Evolutionary conservation across 257 asterid species (phyloP), one percentile per base, ranked within the genome.

Genomic region (Rehmannia glutinosa): DNA sequence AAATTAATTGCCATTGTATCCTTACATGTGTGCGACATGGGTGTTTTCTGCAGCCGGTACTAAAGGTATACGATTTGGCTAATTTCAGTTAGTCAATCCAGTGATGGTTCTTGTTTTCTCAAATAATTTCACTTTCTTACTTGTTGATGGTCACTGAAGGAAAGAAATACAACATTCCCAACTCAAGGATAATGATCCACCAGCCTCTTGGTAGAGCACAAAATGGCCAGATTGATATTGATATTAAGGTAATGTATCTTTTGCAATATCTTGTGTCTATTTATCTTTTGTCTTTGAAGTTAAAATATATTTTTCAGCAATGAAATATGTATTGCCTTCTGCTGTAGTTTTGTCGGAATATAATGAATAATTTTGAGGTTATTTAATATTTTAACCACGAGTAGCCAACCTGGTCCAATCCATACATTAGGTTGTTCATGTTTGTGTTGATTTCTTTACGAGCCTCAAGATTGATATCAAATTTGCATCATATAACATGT

Each of bases 191-290:
- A 78, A 89, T n/a, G n/a, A n/a, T n/a, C n/a, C n/a, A n/a, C n/a
- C n/a, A n/a, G n/a, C n/a, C n/a, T n/a, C n/a, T n/a, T 89, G 97
- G 97, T 75, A 95, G 97, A 77, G 91, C 91, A 21, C 97, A 90
- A 70, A 95, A 95, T 77, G 82, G 83, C 25, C 95, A 85, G 82
- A 85, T 88, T 47, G 95, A 87, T 73, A 71, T 90, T 62, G 91
- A 90, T 64, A 87, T 90, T 66, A 95, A 90, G 95, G 97, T 90
- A 62, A n/a, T n/a, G n/a, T n/a, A n/a, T n/a, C n/a, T n/a, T n/a
- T n/a, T n/a, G n/a, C n/a, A n/a, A n/a, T n/a, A 62, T 61, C 27
- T 51, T 63, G 19, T 43, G 38, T 21, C 23, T 30, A 16, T n/a
- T 32, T 41, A 15, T 76, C 60, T 35, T 53, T 38, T 33, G 11